These are phyloP conservation scores for Skeletonema potamos DNA, from an alignment of 108 stramenopile genomes.

Conservation along the genomic window DNA sequence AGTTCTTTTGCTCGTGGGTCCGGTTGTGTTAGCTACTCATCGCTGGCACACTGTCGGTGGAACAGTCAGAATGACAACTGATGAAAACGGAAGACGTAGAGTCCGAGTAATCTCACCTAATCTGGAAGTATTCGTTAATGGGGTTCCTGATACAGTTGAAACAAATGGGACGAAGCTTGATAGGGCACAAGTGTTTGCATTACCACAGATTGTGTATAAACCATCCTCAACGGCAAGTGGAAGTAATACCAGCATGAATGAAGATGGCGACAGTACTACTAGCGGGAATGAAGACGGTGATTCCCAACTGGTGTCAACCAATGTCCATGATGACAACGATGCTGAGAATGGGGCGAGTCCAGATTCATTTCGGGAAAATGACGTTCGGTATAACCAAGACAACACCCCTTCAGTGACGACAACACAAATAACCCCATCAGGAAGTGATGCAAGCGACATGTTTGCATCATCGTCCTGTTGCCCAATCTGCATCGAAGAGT, in stretches of 20 bases:
- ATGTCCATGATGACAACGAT: neutral
- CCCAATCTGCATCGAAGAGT: conserved; percentile 92
- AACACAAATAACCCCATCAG: neutral
- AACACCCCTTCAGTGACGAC: neutral
- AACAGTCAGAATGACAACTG: conserved; percentile 19
- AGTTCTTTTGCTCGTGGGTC: conserved; percentile 21
- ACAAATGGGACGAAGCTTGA: conserved; percentile 38
- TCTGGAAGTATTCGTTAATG: conserved; percentile 30
- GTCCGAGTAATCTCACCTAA: conserved; percentile 31
- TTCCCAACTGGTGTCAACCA: neutral
- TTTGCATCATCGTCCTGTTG: conserved; percentile 52
- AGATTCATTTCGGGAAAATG: neutral
- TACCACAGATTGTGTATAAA: conserved; percentile 33
- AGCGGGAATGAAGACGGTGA: neutral
- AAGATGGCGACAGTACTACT: neutral
- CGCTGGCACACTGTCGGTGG: conserved; percentile 39
- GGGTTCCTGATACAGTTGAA: conserved; percentile 24
- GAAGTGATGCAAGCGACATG: neutral
- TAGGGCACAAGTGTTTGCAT: conserved; percentile 36
- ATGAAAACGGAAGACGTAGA: conserved; percentile 31
- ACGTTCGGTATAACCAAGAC: neutral
- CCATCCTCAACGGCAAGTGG: neutral
- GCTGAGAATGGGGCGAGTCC: neutral
- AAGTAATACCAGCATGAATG: neutral
- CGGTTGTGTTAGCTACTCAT: conserved; percentile 15